Conservation (phyloP, 2,329 filamentous ascomycete genomes). For the Metarhizium rileyi region DNA sequence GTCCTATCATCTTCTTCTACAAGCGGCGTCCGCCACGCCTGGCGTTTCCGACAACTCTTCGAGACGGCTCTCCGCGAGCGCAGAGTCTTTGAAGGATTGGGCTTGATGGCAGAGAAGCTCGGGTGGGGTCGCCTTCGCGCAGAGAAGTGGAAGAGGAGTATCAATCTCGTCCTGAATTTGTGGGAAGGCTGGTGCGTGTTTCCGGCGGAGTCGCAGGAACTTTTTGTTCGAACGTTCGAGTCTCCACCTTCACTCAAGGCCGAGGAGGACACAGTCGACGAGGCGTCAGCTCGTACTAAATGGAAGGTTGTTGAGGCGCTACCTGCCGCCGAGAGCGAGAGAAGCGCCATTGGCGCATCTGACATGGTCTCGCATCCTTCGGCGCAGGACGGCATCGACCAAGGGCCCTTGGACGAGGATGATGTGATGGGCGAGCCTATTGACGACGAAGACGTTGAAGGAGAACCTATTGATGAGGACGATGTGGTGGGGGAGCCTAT, state of each 20-base stretch:
- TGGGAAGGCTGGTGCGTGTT: slow-evolving; percentile 70
- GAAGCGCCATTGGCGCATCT: slow-evolving; percentile 8
- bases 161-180: slow-evolving; percentile 56
- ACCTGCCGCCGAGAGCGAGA: slow-evolving; percentile 4
- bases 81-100: slow-evolving; percentile 66
- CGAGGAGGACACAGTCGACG: slow-evolving; percentile 17
- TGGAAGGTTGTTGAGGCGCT: slow-evolving; percentile 42
- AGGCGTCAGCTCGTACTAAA: slow-evolving; percentile 26
- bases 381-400: slow-evolving; percentile 30
- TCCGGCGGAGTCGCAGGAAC: slow-evolving; percentile 60
- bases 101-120: slow-evolving; percentile 59
- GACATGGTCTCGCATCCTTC: background rate
- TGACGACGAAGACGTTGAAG: slow-evolving; percentile 38
- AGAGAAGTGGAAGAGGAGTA: slow-evolving; percentile 76
- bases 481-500: slow-evolving; percentile 30
- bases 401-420: slow-evolving; percentile 31
- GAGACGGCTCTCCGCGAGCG: slow-evolving; percentile 60
- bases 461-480: slow-evolving; percentile 34
- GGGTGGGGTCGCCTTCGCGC: slow-evolving; percentile 73
- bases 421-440: slow-evolving; percentile 35
- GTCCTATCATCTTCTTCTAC: slow-evolving; percentile 70
- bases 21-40: slow-evolving; percentile 71
- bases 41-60: slow-evolving; percentile 76
- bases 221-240: slow-evolving; percentile 61
- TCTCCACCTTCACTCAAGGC: slow-evolving; percentile 45